A percentile compares a stretch with the other conserved stretches of the same genome.
phyloP scores from a whole-genome alignment of 2,329 filamentous ascomycete genomes.

The Colletotrichum higginsianum region DNA sequence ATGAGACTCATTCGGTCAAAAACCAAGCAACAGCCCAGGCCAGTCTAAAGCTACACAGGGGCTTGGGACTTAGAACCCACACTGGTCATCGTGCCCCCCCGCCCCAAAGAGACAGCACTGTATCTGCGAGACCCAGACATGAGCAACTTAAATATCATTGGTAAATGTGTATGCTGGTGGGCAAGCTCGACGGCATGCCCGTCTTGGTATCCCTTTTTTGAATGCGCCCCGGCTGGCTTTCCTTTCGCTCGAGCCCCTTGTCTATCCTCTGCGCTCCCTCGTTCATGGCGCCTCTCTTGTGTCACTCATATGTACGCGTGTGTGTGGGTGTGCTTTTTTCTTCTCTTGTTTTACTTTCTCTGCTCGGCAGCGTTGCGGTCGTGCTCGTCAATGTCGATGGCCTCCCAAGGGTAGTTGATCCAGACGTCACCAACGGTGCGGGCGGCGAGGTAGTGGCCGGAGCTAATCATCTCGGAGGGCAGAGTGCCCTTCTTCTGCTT shows the following conservation, averaged over 20 bases:
- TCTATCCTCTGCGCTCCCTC: slow-evolving; percentile 16
- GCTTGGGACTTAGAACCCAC: too few relatives aligned
- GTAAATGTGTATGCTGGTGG: slow-evolving; percentile 31
- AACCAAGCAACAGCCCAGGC: too few relatives aligned
- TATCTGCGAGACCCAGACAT: background rate
- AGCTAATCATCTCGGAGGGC: slow-evolving; percentile 81
- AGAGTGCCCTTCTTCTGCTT: slow-evolving; percentile 94
- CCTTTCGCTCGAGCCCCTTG: slow-evolving; percentile 4
- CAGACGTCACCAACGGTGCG: slow-evolving; percentile 93
- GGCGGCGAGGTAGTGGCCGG: slow-evolving; percentile 85
- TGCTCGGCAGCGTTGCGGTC: slow-evolving; percentile 76
- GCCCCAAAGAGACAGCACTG: background rate
- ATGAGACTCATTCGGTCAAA: background rate
- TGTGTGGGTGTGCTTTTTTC: background rate
- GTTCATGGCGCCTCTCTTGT: slow-evolving; percentile 16
- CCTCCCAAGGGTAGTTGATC: slow-evolving; percentile 99
- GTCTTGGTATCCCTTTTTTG: slow-evolving; percentile 36
- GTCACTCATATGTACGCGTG: slow-evolving; percentile 14
- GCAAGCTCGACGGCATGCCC: slow-evolving; percentile 35
- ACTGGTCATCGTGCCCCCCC: too few relatives aligned
- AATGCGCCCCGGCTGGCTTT: slow-evolving; percentile 10
- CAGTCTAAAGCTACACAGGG: too few relatives aligned
- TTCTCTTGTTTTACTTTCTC: slow-evolving; percentile 45
- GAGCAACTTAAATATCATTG: slow-evolving; percentile 37
- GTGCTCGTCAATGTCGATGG: slow-evolving; percentile 92